A percentile compares a stretch with the other conserved stretches of the same genome.
These are phyloP conservation scores for Verticillium longisporum DNA, from an alignment of 2,329 filamentous ascomycete genomes.

Conservation along the genomic window DNA sequence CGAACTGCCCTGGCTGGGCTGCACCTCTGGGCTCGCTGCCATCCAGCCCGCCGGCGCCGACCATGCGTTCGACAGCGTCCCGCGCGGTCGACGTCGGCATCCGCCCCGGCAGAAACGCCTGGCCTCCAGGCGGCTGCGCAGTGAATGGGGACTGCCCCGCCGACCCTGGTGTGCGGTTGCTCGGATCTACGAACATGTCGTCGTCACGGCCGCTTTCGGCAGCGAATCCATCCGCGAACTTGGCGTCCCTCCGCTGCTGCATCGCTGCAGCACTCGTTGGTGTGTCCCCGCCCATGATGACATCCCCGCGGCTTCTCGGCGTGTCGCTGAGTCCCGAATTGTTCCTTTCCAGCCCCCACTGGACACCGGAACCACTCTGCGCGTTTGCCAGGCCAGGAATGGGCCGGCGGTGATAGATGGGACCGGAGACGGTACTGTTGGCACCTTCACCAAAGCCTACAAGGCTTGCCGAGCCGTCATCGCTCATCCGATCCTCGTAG, in stretches of 20 bases:
- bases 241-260: slow-evolving; percentile 51
- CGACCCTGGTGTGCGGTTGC: slow-evolving; percentile 49
- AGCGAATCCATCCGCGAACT: slow-evolving; percentile 61
- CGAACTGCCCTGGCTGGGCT: not conserved
- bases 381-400: slow-evolving; percentile 23
- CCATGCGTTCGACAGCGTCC: slow-evolving; percentile 58
- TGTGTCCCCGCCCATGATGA: slow-evolving; percentile 27
- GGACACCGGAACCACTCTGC: slow-evolving; percentile 13
- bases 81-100: slow-evolving; percentile 21
- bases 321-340: slow-evolving; percentile 46
- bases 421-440: slow-evolving; percentile 75
- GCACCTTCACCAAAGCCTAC: slow-evolving; percentile 93
- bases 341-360: slow-evolving; percentile 42
- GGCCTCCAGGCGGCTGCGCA: slow-evolving; percentile 8
- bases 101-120: slow-evolving; percentile 1
- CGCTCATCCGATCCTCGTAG: slow-evolving; percentile 70
- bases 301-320: slow-evolving; percentile 24
- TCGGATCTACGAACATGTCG: slow-evolving; percentile 57
- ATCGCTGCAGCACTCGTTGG: slow-evolving; percentile 37
- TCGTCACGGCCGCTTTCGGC: slow-evolving; percentile 47
- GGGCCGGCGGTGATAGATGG: slow-evolving; percentile 55
- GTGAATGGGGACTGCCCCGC: slow-evolving; percentile 25
- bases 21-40: not conserved
- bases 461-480: slow-evolving; percentile 75
- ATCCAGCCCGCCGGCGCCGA: slow-evolving; percentile 38